Evolutionary conservation across 495 filamentous ascomycete genomes (phyloP).

Genomic region (Parmelia sp.): DNA sequence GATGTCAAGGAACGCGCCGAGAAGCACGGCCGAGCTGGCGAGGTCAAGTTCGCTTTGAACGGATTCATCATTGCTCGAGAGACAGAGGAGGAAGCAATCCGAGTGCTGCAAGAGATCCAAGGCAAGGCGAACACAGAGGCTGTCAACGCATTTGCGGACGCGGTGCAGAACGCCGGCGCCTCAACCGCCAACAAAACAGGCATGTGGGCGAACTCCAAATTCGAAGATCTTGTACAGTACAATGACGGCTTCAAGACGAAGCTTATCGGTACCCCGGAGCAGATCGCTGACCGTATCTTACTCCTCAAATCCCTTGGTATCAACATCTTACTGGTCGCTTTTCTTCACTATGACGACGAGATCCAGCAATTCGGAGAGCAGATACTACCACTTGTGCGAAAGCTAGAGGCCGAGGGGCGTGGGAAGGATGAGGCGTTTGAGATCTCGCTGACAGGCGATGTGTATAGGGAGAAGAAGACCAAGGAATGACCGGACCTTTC

Average conservation of each 20-base stretch:
- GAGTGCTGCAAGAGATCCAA: constrained; percentile 42
- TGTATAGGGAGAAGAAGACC: constrained; percentile 32
- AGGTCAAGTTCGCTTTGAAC: constrained; percentile 43
- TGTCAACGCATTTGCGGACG: constrained; percentile 39
- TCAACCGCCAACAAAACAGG: constrained; percentile 28
- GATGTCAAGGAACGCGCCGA: constrained; percentile 39
- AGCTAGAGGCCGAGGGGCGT: constrained; percentile 39
- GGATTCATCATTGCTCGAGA: constrained; percentile 44
- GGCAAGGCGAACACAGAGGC: constrained; percentile 44
- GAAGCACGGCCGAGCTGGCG: constrained; percentile 32
- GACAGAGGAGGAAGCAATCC: constrained; percentile 43
- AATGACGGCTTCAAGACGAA: constrained; percentile 49
- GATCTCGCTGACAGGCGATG: constrained; percentile 37
- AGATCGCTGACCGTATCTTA: constrained; percentile 43
- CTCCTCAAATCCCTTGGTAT: constrained; percentile 43
- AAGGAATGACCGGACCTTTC: background rate
- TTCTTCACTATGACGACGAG: constrained; percentile 45
- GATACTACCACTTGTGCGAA: constrained; percentile 37
- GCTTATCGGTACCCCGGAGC: constrained; percentile 44
- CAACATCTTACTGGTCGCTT: constrained; percentile 37
- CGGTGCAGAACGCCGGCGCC: constrained; percentile 41
- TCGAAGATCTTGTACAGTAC: constrained; percentile 46
- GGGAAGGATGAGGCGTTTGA: constrained; percentile 41
- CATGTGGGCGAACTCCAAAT: constrained; percentile 44
- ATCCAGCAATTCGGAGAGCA: constrained; percentile 42